Evolutionary conservation across 2,329 filamentous ascomycete genomes (phyloP), one percentile per base, ranked within the genome.

Genomic region (Orbilia blumenaviensis): DNA sequence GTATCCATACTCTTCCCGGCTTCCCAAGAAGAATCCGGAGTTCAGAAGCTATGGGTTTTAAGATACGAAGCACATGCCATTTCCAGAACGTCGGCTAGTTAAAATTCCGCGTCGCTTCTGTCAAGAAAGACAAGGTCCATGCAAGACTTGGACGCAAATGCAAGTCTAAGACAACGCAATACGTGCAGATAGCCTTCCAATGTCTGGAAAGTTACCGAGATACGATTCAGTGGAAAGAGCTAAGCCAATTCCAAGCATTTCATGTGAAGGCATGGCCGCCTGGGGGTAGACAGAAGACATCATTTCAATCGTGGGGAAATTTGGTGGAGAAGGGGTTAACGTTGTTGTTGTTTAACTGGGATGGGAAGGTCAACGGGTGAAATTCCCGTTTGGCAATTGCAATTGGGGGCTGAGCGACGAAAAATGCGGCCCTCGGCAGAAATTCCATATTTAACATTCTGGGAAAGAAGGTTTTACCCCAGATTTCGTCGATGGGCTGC

Each of bases 351-450:
- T 60, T 66, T 44, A 44, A 21, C 71, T 75, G 56, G 62, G 71
- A 75, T 38, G 54, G 71, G 71, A 75, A 75, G 71, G 71, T 75
- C 44, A 27, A 64, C 58, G 69, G 69, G 54, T 21, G 63, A 75
- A 75, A 67, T 66, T 12, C 44, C 63, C 32, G 8, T 60, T 66
- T 74, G n/a, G n/a, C n/a, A n/a, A n/a, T n/a, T n/a, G n/a, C n/a
- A n/a, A n/a, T n/a, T n/a, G 42, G 54, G 67, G 66, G 34, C 56
- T 46, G 44, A 25, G 34, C 16, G 10, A 38, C 38, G n/a, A 12
- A 12, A 58, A 41, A 27, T 25, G 44, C 56, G 62, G 36, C 56
- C 63, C 71, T 75, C 71, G 71, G 71, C 63, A 68, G 71, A 75
- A n/a, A 75, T 54, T 62, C 54, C 42, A 48, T 27, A 27, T 66